These are phyloP conservation scores for Polygonum maritimum DNA, from an alignment of 148 eudicot genomes.

Conservation along the genomic window DNA sequence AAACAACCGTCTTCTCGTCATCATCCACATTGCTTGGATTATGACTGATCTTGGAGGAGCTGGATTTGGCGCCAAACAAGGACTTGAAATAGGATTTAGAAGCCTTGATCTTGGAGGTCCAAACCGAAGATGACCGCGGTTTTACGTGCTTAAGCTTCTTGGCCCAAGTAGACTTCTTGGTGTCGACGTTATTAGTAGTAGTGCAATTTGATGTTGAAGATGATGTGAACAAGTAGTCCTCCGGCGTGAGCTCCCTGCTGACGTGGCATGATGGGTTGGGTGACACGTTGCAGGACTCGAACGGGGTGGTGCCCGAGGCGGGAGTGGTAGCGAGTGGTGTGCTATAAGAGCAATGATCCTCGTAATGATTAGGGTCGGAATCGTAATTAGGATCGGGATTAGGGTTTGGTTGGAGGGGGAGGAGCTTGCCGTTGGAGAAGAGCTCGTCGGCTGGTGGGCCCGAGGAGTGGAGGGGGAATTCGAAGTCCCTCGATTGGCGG, in stretches of 20 bases:
- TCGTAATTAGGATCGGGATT: not conserved
- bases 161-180: slow-evolving; percentile 31
- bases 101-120: slow-evolving; percentile 31
- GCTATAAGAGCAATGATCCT: slow-evolving; percentile 11
- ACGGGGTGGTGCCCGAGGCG: slow-evolving; percentile 23
- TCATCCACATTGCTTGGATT: slow-evolving; percentile 11
- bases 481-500: not conserved
- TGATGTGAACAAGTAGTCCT: slow-evolving; percentile 18
- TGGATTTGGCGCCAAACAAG: slow-evolving; percentile 16
- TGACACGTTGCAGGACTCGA: slow-evolving; percentile 35
- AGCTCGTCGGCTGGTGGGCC: slow-evolving; percentile 51
- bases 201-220: slow-evolving; percentile 5
- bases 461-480: not conserved
- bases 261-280: slow-evolving; percentile 30
- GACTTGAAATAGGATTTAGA: slow-evolving; percentile 32
- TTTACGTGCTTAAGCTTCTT: slow-evolving; percentile 33
- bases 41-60: slow-evolving; percentile 14
- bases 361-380: no score
- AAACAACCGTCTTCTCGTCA: not conserved
- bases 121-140: slow-evolving; percentile 8
- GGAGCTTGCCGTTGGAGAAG: slow-evolving; percentile 62
- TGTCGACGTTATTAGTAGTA: not conserved
- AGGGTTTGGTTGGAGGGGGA: slow-evolving; percentile 36
- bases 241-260: slow-evolving; percentile 30
- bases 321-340: slow-evolving; percentile 33